These are phyloP conservation scores for Noccaea caerulescens DNA, from an alignment of 345 rosid genomes.

Conservation along the genomic window DNA sequence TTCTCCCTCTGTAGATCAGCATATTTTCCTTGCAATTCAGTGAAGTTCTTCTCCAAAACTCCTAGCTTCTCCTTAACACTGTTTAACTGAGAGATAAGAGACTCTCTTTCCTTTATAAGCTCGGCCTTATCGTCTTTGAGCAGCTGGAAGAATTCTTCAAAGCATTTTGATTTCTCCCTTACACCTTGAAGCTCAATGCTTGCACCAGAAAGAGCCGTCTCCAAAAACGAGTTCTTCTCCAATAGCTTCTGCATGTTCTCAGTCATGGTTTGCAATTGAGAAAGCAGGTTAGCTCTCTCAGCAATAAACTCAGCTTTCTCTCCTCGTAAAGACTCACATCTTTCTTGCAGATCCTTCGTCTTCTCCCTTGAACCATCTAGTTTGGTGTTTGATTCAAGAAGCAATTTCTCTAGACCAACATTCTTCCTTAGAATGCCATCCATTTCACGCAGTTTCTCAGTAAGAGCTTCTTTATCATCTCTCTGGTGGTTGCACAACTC, in stretches of 20 bases:
- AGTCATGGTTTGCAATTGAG: slow-evolving; percentile 75
- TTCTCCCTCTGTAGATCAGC: slow-evolving; percentile 71
- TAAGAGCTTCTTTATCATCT: slow-evolving; percentile 54
- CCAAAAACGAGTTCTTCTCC: slow-evolving; percentile 61
- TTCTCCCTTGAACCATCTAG: slow-evolving; percentile 68
- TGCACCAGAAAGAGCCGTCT: slow-evolving; percentile 65
- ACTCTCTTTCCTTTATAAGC: slow-evolving; percentile 58
- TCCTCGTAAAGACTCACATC: slow-evolving; percentile 64
- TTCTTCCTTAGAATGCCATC: slow-evolving; percentile 61
- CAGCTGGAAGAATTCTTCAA: slow-evolving; percentile 73
- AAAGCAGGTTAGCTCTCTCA: slow-evolving; percentile 78
- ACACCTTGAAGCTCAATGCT: slow-evolving; percentile 77
- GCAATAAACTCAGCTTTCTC: slow-evolving; percentile 68
- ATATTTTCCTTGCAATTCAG: slow-evolving; percentile 66
- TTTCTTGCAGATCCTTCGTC: slow-evolving; percentile 61
- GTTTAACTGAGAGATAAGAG: slow-evolving; percentile 62
- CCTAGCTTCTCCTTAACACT: slow-evolving; percentile 63
- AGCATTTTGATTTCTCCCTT: slow-evolving; percentile 63
- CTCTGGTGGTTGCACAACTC: slow-evolving; percentile 55
- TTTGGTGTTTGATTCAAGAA: slow-evolving; percentile 74
- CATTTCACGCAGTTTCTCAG: slow-evolving; percentile 61
- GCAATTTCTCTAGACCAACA: slow-evolving; percentile 61
- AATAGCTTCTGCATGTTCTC: slow-evolving; percentile 76
- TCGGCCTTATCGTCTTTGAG: slow-evolving; percentile 74
- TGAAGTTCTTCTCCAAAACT: slow-evolving; percentile 66